These are phyloP conservation scores for Boletus vinaceobasis DNA, from an alignment of 768 basidiomycete genomes.

Conservation along the genomic window DNA sequence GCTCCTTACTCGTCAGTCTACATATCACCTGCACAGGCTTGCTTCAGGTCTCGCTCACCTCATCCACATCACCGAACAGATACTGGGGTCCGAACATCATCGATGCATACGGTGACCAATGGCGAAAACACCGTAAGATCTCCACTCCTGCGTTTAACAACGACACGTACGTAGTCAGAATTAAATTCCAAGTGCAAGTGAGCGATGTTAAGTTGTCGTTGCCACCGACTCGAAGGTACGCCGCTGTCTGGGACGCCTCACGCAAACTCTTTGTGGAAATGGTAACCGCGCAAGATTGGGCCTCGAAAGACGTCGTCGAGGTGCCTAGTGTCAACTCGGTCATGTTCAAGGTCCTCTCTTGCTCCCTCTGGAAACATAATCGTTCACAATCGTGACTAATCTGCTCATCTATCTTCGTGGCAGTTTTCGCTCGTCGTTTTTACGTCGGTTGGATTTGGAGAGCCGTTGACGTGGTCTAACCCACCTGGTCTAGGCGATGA, in stretches of 20 bases:
- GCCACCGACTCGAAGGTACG: slow-evolving; percentile 3
- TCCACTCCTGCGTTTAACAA: slow-evolving; percentile 19
- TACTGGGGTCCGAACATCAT: slow-evolving; percentile 22
- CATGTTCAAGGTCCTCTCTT: slow-evolving; percentile 5
- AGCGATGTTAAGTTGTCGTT: background rate
- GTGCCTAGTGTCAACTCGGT: slow-evolving; percentile 6
- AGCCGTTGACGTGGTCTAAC: slow-evolving; percentile 12
- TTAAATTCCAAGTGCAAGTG: background rate
- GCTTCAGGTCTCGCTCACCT: background rate
- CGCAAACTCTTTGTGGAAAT: slow-evolving; percentile 14
- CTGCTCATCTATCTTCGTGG: background rate
- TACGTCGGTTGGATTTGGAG: slow-evolving; percentile 20
- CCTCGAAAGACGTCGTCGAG: slow-evolving; percentile 7
- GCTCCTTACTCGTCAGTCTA: slow-evolving; percentile 2
- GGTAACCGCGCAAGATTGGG: slow-evolving; percentile 9
- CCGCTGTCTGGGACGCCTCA: slow-evolving; percentile 12
- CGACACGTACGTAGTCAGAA: slow-evolving; percentile 13
- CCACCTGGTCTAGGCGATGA: slow-evolving; percentile 3
- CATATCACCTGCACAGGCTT: background rate
- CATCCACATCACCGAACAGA: background rate
- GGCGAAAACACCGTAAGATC: slow-evolving; percentile 20
- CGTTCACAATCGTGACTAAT: background rate
- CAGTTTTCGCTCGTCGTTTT: slow-evolving; percentile 17
- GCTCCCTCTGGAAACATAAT: too few relatives aligned
- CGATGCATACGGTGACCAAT: slow-evolving; percentile 8